Percentiles rank a stretch among this genome's conserved stretches.
These are phyloP conservation scores for Diaporthe capsici DNA, from an alignment of 2,329 filamentous ascomycete genomes.

Conservation along the genomic window DNA sequence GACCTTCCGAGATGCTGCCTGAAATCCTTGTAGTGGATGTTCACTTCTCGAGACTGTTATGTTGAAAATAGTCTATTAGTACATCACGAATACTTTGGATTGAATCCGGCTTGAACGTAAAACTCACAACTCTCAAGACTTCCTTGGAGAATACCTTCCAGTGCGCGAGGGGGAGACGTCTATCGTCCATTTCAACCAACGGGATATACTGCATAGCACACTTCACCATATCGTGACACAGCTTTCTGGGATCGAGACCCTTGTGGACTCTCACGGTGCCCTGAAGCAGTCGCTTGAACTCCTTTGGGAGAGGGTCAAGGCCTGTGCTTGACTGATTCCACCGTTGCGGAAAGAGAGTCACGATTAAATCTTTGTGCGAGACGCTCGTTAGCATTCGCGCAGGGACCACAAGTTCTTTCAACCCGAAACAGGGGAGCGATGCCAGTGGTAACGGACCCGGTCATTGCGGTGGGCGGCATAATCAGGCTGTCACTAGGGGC, in stretches of 20 bases:
- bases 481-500: background rate
- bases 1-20: background rate
- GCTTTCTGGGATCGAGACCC: background rate
- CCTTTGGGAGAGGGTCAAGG: background rate
- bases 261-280: background rate
- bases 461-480: background rate
- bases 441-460: background rate
- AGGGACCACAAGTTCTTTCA: background rate
- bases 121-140: conserved; percentile 4
- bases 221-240: background rate
- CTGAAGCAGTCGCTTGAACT: background rate
- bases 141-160: conserved; percentile 1
- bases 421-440: background rate
- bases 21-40: background rate
- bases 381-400: background rate
- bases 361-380: background rate
- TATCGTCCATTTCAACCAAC: background rate
- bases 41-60: background rate
- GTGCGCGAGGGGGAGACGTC: background rate
- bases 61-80: background rate
- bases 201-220: conserved; percentile 1
- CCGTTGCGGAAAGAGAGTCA: conserved; percentile 10
- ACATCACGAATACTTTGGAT: background rate
- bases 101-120: no score
- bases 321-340: background rate